Evolutionary conservation across 345 rosid genomes (phyloP).

Genomic region (Alliaria petiolata): DNA sequence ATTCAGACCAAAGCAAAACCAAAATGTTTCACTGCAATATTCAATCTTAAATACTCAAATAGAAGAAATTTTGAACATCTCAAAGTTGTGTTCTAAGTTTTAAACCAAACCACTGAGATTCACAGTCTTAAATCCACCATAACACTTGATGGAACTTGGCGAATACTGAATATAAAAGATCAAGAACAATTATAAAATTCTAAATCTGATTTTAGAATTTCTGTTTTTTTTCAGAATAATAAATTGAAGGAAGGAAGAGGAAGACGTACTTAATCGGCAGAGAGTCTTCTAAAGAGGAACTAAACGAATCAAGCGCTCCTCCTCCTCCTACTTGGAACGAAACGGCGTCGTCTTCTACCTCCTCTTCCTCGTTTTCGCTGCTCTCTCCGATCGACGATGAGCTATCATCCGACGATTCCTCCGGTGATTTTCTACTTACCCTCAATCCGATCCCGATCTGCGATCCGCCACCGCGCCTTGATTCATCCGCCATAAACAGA

Average conservation of each 20-base stretch:
- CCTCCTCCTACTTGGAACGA: conserved; percentile 15
- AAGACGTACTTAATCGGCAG: conserved; percentile 59
- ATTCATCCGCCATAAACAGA: conserved; percentile 35
- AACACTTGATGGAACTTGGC: neutral
- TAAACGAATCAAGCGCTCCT: conserved; percentile 33
- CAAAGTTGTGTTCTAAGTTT: neutral
- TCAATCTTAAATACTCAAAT: neutral
- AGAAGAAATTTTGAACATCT: neutral
- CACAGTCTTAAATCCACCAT: neutral
- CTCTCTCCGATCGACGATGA: conserved; percentile 72
- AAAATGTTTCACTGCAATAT: neutral
- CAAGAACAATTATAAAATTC: no score
- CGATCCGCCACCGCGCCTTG: conserved; percentile 3
- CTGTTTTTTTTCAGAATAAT: neutral
- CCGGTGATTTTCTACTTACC: conserved; percentile 14
- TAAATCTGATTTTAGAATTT: neutral
- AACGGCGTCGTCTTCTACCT: conserved; percentile 31
- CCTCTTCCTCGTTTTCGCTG: conserved; percentile 42
- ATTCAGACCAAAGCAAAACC: conserved; percentile 9
- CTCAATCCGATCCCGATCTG: conserved; percentile 21
- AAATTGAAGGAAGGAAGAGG: neutral
- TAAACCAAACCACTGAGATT: neutral
- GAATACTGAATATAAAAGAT: neutral
- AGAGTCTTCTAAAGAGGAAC: conserved; percentile 55
- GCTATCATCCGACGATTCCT: conserved; percentile 40